These are phyloP conservation scores for Solanum virginianum DNA, from an alignment of 257 asterid species.

Conservation along the genomic window DNA sequence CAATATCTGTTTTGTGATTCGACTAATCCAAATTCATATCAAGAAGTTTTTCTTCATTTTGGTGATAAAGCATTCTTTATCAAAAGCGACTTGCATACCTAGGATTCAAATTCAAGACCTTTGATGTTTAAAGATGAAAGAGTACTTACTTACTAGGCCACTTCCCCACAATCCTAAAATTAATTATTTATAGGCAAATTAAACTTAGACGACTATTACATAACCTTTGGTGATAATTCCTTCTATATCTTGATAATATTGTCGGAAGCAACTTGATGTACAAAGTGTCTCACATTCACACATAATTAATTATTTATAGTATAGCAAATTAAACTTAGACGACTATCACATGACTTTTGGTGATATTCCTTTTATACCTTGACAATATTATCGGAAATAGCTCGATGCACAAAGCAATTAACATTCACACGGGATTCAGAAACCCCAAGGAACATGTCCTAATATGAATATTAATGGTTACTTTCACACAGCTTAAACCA, in stretches of 20 bases:
- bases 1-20: not conserved
- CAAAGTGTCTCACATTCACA: not conserved
- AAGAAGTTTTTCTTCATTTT: not conserved
- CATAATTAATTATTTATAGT: too few relatives aligned
- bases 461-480: not conserved
- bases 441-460: not conserved
- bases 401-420: accelerated
- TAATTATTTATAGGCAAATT: too few relatives aligned
- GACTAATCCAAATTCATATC: not conserved
- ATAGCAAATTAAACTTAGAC: not conserved
- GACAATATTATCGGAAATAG: not conserved
- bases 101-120: accelerated
- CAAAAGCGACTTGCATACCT: not conserved
- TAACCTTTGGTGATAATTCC: not conserved
- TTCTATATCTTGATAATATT: not conserved
- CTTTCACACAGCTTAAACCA: not conserved
- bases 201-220: not conserved
- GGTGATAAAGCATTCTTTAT: not conserved
- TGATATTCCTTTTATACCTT: not conserved
- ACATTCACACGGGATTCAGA: not conserved
- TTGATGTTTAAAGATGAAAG: not conserved
- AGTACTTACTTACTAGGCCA: not conserved
- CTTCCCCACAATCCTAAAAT: not conserved
- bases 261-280: accelerated
- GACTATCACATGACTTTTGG: not conserved